Evolutionary conservation across 805 yeast genomes (phyloP), one percentile per base, ranked within the genome.

Genomic region (Isabelozyma heimii): DNA sequence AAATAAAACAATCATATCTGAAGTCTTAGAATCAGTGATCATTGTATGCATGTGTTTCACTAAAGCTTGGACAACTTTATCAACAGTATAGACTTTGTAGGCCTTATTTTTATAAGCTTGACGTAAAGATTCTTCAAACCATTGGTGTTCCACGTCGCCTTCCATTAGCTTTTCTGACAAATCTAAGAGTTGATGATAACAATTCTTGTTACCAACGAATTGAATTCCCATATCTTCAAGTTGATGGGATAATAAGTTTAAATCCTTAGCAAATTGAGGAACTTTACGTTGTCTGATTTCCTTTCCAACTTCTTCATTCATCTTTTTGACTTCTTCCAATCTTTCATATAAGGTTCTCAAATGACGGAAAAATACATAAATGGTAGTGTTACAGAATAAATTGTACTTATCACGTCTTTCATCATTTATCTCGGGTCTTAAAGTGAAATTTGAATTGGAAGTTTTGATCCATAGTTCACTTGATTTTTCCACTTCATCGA

Each of bases 51-150:
- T 82, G 65, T 94, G 97, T 66, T 94, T 94, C 9, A 73, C 73
- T 63, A 73, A 55, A 3, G 77, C 67, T 61, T 90, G 96, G 16
- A 91, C 81, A 24, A 91, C 96, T 70, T 91, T 94, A 66, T 94
- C 97, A 52, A 94, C 80, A 1, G 98, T 92, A 72, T 91, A 92
- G 48, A 94, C 70, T 65, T 90, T 90, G 73, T 88, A 94, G 0
- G 98, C 99, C 52, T 85, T 86, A 70, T 92, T 94, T 61, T 94
- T 82, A 72, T 88, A 94, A 0, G 95, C 97, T 74, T 92, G 97
- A 53, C 99, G 89, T 50, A 94, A 70, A 14, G 96, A 81, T 67
- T 94, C 99, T 72, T 94, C 99, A 66, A 88, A 95, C 87, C 91
- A 85, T 66, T 87, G 94, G 53, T 89, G 96, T 61, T 94, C 99